Conservation (phyloP, 805 yeast genomes). For the Lipomyces orientalis region DNA sequence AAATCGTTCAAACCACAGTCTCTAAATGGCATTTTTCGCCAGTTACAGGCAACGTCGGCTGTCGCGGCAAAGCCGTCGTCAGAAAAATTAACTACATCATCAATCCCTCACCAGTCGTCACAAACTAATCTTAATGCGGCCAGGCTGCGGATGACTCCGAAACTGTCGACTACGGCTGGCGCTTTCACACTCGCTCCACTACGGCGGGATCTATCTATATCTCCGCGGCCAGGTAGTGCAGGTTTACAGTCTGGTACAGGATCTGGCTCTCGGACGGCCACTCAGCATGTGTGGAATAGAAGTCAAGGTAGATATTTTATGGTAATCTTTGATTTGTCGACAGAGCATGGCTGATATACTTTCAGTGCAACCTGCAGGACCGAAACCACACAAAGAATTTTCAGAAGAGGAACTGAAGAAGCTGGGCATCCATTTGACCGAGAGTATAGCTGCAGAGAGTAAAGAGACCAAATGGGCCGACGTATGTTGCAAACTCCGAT, state of each 20-base stretch:
- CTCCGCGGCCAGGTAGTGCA: constrained; percentile 35
- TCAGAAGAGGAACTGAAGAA: constrained; percentile 47
- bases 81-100: constrained; percentile 25
- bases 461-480: constrained; percentile 47
- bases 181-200: constrained; percentile 34
- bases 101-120: constrained; percentile 15
- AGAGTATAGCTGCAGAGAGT: constrained; percentile 41
- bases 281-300: constrained; percentile 27
- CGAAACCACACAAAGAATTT: constrained; percentile 27
- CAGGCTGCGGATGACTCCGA: constrained; percentile 27
- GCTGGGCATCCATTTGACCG: constrained; percentile 46
- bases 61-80: constrained; percentile 15
- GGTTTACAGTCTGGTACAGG: constrained; percentile 15
- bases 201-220: constrained; percentile 31
- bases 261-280: constrained; percentile 11
- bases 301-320: constrained; percentile 24
- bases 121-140: constrained; percentile 17
- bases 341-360: neutral
- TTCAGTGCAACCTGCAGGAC: neutral
- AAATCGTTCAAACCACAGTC: constrained; percentile 48
- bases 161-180: constrained; percentile 25
- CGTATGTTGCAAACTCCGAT: constrained; percentile 14
- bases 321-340: neutral
- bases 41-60: constrained; percentile 27
- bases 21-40: constrained; percentile 45